Conservation (phyloP, 177 flowering plant species). For the Tripterygium wilfordii region DNA sequence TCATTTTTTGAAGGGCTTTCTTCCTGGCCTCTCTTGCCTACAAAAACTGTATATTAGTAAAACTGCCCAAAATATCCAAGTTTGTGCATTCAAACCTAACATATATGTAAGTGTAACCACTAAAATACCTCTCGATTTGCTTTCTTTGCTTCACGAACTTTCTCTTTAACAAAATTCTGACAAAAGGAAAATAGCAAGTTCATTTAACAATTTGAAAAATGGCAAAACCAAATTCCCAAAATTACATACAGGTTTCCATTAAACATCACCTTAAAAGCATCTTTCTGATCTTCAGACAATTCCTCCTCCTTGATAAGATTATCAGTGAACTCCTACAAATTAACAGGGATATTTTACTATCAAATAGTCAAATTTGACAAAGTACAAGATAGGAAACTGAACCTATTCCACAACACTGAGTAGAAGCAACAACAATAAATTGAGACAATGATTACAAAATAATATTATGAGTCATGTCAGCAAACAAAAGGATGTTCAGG, state of each 20-base stretch:
- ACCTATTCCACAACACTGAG: not conserved
- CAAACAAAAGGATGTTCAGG: too few species aligned
- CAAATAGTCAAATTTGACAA: not conserved
- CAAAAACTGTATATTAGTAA: slow-evolving; percentile 6
- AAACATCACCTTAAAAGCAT: slow-evolving; percentile 60
- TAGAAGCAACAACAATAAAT: not conserved
- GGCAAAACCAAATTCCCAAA: too few species aligned
- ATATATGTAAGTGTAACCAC: not conserved
- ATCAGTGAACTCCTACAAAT: slow-evolving; percentile 66
- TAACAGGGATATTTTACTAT: slow-evolving; percentile 1
- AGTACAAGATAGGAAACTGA: not conserved
- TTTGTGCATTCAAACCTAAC: not conserved
- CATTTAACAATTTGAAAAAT: not conserved
- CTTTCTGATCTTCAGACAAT: slow-evolving; percentile 70
- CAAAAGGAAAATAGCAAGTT: slow-evolving; percentile 1
- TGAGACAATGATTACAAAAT: too few species aligned
- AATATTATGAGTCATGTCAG: too few species aligned
- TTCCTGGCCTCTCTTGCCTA: slow-evolving; percentile 86
- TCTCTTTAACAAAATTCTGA: slow-evolving; percentile 77
- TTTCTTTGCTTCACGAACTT: slow-evolving; percentile 78
- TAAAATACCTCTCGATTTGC: slow-evolving; percentile 68
- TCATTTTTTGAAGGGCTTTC: slow-evolving; percentile 68
- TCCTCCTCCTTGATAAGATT: slow-evolving; percentile 58
- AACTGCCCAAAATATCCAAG: not conserved
- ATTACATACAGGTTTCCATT: too few species aligned